Percentiles rank a stretch among this genome's conserved stretches.
These are phyloP conservation scores for Fusarium sp. DNA, from an alignment of 2,329 filamentous ascomycete genomes.

Conservation along the genomic window DNA sequence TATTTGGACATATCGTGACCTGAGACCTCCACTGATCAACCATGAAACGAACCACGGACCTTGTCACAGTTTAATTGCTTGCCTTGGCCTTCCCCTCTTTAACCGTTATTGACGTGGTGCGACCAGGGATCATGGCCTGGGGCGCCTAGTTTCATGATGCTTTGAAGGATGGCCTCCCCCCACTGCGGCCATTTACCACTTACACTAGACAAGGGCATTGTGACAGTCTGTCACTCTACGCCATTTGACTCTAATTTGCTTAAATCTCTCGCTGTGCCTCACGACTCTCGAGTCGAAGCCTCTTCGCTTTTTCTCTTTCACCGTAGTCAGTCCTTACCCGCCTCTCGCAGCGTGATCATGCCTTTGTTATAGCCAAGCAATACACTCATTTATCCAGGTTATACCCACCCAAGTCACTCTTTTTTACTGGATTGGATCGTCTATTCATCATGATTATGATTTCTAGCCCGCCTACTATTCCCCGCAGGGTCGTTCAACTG, in stretches of 20 bases:
- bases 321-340: slow-evolving; percentile 6
- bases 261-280: slow-evolving; percentile 39
- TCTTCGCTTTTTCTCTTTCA: background rate
- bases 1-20: background rate
- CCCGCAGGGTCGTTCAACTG: slow-evolving; percentile 39
- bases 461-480: slow-evolving; percentile 37
- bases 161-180: slow-evolving; percentile 36
- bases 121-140: slow-evolving; percentile 25
- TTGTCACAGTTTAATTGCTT: slow-evolving; percentile 35
- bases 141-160: slow-evolving; percentile 39
- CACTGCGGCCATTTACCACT: slow-evolving; percentile 36
- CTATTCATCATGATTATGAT: slow-evolving; percentile 42
- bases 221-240: slow-evolving; percentile 11
- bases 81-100: slow-evolving; percentile 31
- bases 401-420: slow-evolving; percentile 43
- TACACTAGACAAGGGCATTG: slow-evolving; percentile 38
- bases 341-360: slow-evolving; percentile 30
- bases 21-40: slow-evolving; percentile 30
- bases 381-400: slow-evolving; percentile 22
- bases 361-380: slow-evolving; percentile 30
- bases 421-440: slow-evolving; percentile 28
- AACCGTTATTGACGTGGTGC: slow-evolving; percentile 32
- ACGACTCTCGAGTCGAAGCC: slow-evolving; percentile 2
- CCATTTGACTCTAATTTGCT: slow-evolving; percentile 29
- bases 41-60: slow-evolving; percentile 14